These are phyloP conservation scores for Ustilago trichophora DNA, from an alignment of 1,284 basidiomycete genomes.

Conservation along the genomic window DNA sequence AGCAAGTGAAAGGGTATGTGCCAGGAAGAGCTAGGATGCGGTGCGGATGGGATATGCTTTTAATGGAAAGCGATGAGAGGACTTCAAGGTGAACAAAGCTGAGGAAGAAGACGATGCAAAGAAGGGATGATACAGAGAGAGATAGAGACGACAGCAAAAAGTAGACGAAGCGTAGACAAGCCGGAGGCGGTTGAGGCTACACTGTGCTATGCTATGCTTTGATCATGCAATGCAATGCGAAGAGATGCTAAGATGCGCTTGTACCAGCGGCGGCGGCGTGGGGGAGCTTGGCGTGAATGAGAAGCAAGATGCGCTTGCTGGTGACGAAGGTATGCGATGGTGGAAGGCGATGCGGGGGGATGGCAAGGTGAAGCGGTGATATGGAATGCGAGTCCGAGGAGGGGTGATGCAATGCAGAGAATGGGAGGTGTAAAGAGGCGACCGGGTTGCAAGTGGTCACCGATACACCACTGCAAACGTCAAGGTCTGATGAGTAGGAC, in stretches of 20 bases:
- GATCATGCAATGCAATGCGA: conserved; percentile 13
- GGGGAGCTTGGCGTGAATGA: no score
- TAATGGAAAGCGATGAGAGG: not conserved
- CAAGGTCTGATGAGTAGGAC: conserved; percentile 11
- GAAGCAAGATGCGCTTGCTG: no score
- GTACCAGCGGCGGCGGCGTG: no score
- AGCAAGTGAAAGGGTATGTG: conserved; percentile 1
- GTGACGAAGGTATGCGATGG: no score
- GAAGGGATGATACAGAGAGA: not conserved
- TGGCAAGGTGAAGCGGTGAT: conserved; percentile 11
- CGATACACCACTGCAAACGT: conserved; percentile 19
- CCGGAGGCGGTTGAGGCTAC: not conserved
- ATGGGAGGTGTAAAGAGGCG: not conserved
- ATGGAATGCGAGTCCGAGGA: not conserved
- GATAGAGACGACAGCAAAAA: not conserved
- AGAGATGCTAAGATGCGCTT: no score
- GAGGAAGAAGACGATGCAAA: conserved; percentile 4
- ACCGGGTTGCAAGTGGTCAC: conserved; percentile 14
- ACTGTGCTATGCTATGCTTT: conserved; percentile 14
- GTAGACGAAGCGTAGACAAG: not conserved
- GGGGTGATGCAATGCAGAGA: not conserved
- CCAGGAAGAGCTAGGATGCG: conserved; percentile 7
- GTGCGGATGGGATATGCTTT: conserved; percentile 15
- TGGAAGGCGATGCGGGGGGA: no score
- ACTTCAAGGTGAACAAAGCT: not conserved